Base-by-base conservation (phyloP, 768 basidiomycete species). In the Tubosaeta sp. region DNA sequence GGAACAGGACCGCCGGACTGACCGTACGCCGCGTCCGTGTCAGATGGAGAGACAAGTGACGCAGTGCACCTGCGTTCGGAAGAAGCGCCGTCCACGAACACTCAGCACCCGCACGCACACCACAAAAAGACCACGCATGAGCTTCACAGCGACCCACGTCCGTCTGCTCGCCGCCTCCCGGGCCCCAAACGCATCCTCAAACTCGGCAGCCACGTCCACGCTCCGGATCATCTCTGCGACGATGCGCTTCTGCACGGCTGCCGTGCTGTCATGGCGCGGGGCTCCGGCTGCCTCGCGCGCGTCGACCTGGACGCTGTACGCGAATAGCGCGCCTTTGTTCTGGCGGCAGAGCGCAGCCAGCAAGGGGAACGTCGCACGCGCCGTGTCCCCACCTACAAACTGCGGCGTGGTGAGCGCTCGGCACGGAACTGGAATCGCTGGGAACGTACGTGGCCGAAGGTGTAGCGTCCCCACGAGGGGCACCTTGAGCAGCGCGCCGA, bases 341-440 rank as follows among this genome's bases (percentile, higher is more conserved):
- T 79, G 78, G 10, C 68, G 67, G 16, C 92, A 80, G 25, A 95
- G 74, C 12, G 69, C 62, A 37, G 75, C 71, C 37, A 97, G 77
- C 1, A 88, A 65, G 1, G 89, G 84, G 5, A 88, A 58, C 7
- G 85, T 80, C 16, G 78, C 83, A 34, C 79, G 76, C 0, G 85
- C 88, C 0, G 86, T 86, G 53, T 95, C 92, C 4, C 89, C 93
- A 0, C 93, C 92, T 1, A 95, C 93, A 59, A 95, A 97, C 85
- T 92, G 31, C 8, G 9, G 5, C 9, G 44, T 14, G 51, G 7
- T 52, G 7, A 41, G 45, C 37, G 1, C 29, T 9, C n/a, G 10
- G 8, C 5, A 11, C 4, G n/a, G 32, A 25, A 4, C 5, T 0
- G 35, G 5, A 22, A 14, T 5, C 3, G 22, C 3, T 22, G 19